Conservation (phyloP, 768 basidiomycete species). For the Austroboletus festivus region DNA sequence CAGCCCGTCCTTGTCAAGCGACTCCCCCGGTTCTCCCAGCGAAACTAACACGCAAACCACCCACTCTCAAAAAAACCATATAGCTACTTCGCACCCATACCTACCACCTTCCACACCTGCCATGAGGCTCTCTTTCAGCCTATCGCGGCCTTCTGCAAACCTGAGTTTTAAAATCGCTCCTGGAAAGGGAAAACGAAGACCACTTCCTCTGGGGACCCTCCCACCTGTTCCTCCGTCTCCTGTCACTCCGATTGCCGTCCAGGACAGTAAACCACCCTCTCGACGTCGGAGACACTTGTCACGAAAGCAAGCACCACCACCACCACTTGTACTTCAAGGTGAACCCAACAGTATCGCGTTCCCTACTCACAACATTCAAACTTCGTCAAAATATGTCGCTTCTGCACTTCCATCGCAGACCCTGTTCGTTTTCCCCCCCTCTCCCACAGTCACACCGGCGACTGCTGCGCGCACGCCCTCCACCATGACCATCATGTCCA, state of each 20-base stretch:
- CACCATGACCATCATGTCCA: constrained; percentile 78
- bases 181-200: constrained; percentile 56
- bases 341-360: constrained; percentile 27
- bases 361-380: constrained; percentile 21
- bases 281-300: constrained; percentile 49
- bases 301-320: constrained; percentile 52
- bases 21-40: constrained; percentile 34
- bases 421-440: constrained; percentile 83
- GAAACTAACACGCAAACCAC: constrained; percentile 26
- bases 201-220: constrained; percentile 57
- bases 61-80: constrained; percentile 20
- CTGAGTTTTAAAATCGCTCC: constrained; percentile 48
- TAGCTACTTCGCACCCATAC: constrained; percentile 5
- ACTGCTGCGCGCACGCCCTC: constrained; percentile 65
- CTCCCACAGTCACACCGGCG: constrained; percentile 47
- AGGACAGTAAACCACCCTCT: constrained; percentile 29
- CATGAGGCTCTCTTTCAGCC: constrained; percentile 55
- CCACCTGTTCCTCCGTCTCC: constrained; percentile 77
- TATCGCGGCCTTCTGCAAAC: constrained; percentile 44
- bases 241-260: constrained; percentile 48
- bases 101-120: constrained; percentile 52
- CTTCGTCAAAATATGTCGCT: constrained; percentile 24
- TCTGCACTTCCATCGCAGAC: constrained; percentile 70
- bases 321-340: constrained; percentile 51
- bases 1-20: constrained; percentile 34